These are phyloP conservation scores for Peltaster fructicola DNA, from an alignment of 2,329 filamentous ascomycete genomes.

Conservation along the genomic window DNA sequence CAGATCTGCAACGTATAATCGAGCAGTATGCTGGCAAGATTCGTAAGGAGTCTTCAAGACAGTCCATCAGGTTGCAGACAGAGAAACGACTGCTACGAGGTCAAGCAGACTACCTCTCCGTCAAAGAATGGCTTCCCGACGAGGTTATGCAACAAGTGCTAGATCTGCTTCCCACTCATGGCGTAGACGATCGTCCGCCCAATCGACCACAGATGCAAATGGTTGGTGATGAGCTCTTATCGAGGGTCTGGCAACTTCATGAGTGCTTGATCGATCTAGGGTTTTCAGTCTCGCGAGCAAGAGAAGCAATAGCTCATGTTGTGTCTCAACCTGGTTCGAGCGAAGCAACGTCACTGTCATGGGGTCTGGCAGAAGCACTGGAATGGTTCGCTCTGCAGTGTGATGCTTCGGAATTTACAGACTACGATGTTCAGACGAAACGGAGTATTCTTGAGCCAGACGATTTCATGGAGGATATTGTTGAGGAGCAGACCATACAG, in stretches of 20 bases:
- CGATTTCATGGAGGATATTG: slow-evolving; percentile 3
- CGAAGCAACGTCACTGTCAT: too few relatives aligned
- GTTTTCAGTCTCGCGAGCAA: slow-evolving; percentile 47
- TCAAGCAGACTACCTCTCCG: slow-evolving; percentile 57
- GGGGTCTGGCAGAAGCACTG: slow-evolving; percentile 73
- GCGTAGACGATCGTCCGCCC: too few relatives aligned
- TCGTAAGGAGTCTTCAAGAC: slow-evolving; percentile 60
- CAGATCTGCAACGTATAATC: slow-evolving; percentile 74
- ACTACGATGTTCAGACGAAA: slow-evolving; percentile 17
- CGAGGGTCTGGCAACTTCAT: slow-evolving; percentile 71
- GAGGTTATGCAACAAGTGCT: slow-evolving; percentile 66
- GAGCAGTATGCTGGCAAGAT: slow-evolving; percentile 69
- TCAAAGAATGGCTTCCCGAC: slow-evolving; percentile 60
- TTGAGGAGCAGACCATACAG: slow-evolving; percentile 2
- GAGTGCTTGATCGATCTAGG: slow-evolving; percentile 51
- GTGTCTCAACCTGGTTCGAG: slow-evolving; percentile 43
- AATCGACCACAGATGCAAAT: too few relatives aligned
- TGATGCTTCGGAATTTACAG: slow-evolving; percentile 18
- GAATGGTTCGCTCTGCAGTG: slow-evolving; percentile 82
- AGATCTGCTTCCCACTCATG: slow-evolving; percentile 48
- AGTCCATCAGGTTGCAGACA: slow-evolving; percentile 62
- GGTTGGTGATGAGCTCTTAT: slow-evolving; percentile 67
- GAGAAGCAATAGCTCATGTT: slow-evolving; percentile 46
- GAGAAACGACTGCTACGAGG: slow-evolving; percentile 66
- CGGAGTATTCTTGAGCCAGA: slow-evolving; percentile 4